phyloP scores from a whole-genome alignment of 208 protist species.

The Trypanosoma cruzi region DNA sequence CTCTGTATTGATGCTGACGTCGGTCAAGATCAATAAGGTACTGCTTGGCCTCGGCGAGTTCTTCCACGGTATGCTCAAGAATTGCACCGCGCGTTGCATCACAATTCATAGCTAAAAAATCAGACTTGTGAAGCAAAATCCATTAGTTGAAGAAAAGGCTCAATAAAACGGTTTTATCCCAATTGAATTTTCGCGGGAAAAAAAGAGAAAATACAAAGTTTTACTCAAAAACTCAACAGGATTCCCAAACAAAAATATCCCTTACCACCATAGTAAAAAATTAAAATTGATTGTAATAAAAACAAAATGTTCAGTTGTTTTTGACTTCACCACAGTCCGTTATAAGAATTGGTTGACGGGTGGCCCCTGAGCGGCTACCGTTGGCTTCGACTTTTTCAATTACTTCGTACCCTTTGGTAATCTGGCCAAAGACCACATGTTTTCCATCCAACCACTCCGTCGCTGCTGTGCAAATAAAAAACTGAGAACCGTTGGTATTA shows the following conservation, averaged over 20 bases:
- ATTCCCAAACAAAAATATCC: background rate
- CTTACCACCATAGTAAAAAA: background rate
- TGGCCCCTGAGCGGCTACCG: conserved; percentile 74
- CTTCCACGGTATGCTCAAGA: conserved; percentile 63
- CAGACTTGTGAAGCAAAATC: background rate
- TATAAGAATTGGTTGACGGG: conserved; percentile 68
- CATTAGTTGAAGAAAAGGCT: background rate
- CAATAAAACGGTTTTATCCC: background rate
- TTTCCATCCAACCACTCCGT: conserved; percentile 91
- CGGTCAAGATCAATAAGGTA: conserved; percentile 77
- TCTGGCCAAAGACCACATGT: conserved; percentile 96
- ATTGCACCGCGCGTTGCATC: conserved; percentile 32
- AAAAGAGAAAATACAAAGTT: background rate
- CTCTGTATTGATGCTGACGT: conserved; percentile 79
- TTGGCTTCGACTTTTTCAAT: conserved; percentile 75
- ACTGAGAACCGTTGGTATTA: conserved; percentile 88
- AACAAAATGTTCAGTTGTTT: conserved; percentile 22
- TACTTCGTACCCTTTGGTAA: conserved; percentile 88
- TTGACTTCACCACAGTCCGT: conserved; percentile 80
- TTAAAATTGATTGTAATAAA: background rate
- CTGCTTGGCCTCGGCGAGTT: conserved; percentile 66
- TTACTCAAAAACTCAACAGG: background rate
- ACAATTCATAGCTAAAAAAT: conserved; percentile 12
- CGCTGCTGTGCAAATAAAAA: conserved; percentile 72
- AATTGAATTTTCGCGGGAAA: background rate